Base-by-base conservation (phyloP, 768 basidiomycete genomes). In the Boletus tomentosulus region DNA sequence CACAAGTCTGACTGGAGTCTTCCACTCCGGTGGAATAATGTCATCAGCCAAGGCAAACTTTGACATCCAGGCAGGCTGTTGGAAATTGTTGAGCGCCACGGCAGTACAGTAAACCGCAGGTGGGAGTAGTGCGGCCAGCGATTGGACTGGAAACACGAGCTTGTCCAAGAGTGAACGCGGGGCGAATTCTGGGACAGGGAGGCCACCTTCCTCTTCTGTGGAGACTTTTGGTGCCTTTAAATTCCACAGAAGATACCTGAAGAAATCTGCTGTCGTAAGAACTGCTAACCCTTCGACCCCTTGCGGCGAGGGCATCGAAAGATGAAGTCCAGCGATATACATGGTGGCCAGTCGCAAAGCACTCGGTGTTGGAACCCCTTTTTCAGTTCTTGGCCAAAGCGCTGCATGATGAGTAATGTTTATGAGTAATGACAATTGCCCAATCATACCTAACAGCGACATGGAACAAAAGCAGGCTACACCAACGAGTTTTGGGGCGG, bases 31-130 rank as follows among this genome's bases (percentile, higher is more conserved):
- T 49, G n/a, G 50, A 27, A 70, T 33, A 13, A 64, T 43, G 43
- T 64, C 54, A 6, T 63, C 51, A 1, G 71, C 66, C 24, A 74
- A 54, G 39, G 64, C 60, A 9, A 61, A 59, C 46, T 46, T 62
- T 15, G 25, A 41, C 62, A 73, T 61, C 74, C 74, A 75, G n/a
- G 60, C 51, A 5, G 73, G 72, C 57, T 73, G 73, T 27, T 64
- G 56, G 38, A 76, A 59, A 9, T 61, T 54, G 49, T 71, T 73
- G 25, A 63, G 35, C 6, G 53, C 51, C n/a, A 73, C 61, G 8
- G 58, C 57, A 11, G 50, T 39, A 24, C 68, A 62, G 49, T 71
- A 74, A 3, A 66, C 52, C 1, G 60, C 51, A 16, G 73, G 70
- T 28, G 69, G 61, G 39, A 65, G 37, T 39, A 66, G 27, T 13